Evolutionary conservation across 805 yeast species (phyloP).

Genomic region (Metschnikowia noctiluminum): DNA sequence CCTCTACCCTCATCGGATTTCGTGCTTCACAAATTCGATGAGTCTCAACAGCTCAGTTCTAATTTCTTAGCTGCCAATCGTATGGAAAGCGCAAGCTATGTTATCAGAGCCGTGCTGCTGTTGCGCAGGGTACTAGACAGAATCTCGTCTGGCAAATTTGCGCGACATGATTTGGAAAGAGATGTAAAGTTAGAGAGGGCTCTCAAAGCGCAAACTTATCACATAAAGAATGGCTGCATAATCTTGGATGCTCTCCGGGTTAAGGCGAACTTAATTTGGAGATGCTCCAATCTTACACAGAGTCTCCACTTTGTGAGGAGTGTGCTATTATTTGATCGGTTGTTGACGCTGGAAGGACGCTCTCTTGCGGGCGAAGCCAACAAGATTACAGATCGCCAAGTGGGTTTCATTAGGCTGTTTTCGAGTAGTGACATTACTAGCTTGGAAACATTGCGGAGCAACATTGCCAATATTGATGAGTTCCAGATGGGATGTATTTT

Average conservation of each 20-base stretch:
- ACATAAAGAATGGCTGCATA: constrained; percentile 21
- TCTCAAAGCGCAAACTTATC: constrained; percentile 4
- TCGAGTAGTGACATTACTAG: constrained; percentile 23
- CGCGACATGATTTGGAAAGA: background rate
- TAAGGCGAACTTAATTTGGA: constrained; percentile 28
- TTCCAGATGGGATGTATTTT: constrained; percentile 31
- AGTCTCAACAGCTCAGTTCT: background rate
- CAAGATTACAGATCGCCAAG: constrained; percentile 2
- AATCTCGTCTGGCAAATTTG: constrained; percentile 10
- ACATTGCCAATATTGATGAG: constrained; percentile 12
- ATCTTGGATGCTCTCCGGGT: constrained; percentile 34
- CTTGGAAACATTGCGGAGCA: constrained; percentile 17
- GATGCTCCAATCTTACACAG: constrained; percentile 24
- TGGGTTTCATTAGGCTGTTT: constrained; percentile 18
- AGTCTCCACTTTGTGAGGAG: constrained; percentile 22
- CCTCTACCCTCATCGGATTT: constrained; percentile 19
- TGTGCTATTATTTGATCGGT: constrained; percentile 36
- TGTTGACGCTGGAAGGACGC: constrained; percentile 17
- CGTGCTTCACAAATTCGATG: constrained; percentile 7
- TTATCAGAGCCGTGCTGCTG: constrained; percentile 12
- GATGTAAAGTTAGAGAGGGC: constrained; percentile 8
- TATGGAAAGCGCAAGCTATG: constrained; percentile 11
- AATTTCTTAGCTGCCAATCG: constrained; percentile 3
- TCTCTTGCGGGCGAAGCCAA: background rate
- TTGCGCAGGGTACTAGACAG: constrained; percentile 14